Evolutionary conservation across 2,329 filamentous ascomycete species (phyloP), one percentile per base, ranked within the genome.

Genomic region (Calonectria hawksworthii): DNA sequence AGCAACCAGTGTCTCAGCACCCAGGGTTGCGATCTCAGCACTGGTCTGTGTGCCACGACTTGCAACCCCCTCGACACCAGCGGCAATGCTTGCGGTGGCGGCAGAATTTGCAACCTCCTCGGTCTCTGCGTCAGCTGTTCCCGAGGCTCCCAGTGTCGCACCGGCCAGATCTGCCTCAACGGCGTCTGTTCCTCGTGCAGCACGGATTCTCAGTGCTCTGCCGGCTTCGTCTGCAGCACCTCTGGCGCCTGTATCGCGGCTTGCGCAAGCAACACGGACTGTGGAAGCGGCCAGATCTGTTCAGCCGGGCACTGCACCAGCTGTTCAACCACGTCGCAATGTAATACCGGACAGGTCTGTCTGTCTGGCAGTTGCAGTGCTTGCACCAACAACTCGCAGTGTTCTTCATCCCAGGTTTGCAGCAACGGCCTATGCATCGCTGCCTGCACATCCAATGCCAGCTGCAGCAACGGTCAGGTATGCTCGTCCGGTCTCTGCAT

Each of bases 381-480:
- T 9, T 74, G 73, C 34, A 63, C 68, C 3, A 65, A 2, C 51
- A 54, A n/a, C 16, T 59, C 67, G 11, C 73, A 74, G 54, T 74
- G 73, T 11, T 23, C 34, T 26, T 44, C 52, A 4, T 67, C 68
- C n/a, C 65, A 74, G 26, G 74, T 76, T 18, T 77, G 75, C 68
- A 50, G 66, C 38, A 52, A 10, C 26, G 59, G 71, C 4, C 32
- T 65, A 6, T 73, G 71, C 56, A 54, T 68, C 10, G 73, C 73
- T 7, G 73, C 73, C 5, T 74, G 73, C 28, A 28, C 36, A 9
- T 54, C 63, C 68, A 74, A 74, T 38, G 47, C 68, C 10, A 51
- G 63, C 21, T 74, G 73, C 54, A 28, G 38, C 41, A 41, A 52
- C 10, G 73, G 73, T 21, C 68, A 72, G n/a, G 28, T 63, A 0